These are phyloP conservation scores for Rosa multiflora DNA, from an alignment of 306 rosid species.

Conservation along the genomic window DNA sequence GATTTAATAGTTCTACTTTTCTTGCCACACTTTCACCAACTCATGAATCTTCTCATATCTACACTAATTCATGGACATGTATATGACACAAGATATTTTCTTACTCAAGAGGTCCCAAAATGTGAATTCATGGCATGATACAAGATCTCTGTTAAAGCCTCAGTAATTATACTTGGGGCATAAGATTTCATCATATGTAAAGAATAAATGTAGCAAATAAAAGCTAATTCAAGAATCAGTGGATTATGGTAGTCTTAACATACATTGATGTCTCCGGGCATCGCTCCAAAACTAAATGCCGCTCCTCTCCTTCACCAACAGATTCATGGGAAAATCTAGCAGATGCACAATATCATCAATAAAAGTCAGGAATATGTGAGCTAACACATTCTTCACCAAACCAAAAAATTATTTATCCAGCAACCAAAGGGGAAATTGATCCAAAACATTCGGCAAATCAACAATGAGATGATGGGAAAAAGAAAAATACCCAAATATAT, in stretches of 20 bases:
- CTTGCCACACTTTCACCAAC: neutral
- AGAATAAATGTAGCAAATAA: neutral
- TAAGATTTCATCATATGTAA: neutral
- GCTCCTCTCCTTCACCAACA: constrained; percentile 93
- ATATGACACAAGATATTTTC: neutral
- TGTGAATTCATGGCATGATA: neutral
- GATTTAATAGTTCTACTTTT: neutral
- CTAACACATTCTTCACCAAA: neutral
- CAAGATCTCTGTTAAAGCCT: neutral
- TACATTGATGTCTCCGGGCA: constrained; percentile 89
- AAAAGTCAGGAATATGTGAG: neutral
- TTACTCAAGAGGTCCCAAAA: neutral
- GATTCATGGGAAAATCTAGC: constrained; percentile 88
- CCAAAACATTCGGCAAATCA: constrained; percentile 9
- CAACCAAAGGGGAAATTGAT: constrained; percentile 3
- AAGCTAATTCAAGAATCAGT: neutral
- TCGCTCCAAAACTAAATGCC: constrained; percentile 86
- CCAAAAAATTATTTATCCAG: neutral
- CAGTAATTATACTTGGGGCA: neutral
- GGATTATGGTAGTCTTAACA: constrained; percentile 23
- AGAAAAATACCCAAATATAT: constrained; percentile 81
- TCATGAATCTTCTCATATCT: neutral
- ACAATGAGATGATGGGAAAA: constrained; percentile 18
- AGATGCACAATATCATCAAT: constrained; percentile 23
- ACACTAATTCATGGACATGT: neutral